Percentiles rank a stretch among this genome's conserved stretches.
phyloP scores from a whole-genome alignment of 345 rosid genomes.

The Dimocarpus longan region DNA sequence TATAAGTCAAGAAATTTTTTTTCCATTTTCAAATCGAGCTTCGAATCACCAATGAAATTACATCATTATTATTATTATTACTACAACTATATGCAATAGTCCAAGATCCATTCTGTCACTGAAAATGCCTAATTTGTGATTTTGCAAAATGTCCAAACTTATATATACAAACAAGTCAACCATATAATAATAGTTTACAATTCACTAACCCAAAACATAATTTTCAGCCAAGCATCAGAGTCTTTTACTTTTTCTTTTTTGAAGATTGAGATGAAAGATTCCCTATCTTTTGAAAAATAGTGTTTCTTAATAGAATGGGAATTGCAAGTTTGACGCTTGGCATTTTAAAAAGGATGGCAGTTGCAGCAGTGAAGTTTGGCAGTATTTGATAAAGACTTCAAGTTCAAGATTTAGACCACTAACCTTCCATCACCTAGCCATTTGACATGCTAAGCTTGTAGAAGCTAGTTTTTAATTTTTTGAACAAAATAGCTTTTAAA shows the following conservation, averaged over 20 bases:
- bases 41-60: too few species aligned
- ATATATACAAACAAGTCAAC: too few species aligned
- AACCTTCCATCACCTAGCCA: background rate
- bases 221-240: too few species aligned
- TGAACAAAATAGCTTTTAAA: too few species aligned
- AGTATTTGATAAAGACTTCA: background rate
- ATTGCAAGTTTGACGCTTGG: background rate
- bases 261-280: background rate
- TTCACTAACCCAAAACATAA: background rate
- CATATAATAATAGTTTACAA: background rate
- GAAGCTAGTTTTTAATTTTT: too few species aligned
- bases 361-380: background rate
- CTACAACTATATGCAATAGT: too few species aligned
- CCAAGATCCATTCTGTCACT: too few species aligned
- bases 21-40: too few species aligned
- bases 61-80: background rate
- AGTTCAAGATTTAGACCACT: background rate
- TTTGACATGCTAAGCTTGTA: too few species aligned
- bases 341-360: background rate
- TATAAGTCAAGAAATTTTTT: conserved; percentile 4
- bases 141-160: background rate
- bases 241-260: background rate
- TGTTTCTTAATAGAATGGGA: background rate
- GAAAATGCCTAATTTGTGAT: background rate
- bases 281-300: background rate